These are phyloP conservation scores for Starmerella sp. DNA, from an alignment of 805 yeast species.

Conservation along the genomic window DNA sequence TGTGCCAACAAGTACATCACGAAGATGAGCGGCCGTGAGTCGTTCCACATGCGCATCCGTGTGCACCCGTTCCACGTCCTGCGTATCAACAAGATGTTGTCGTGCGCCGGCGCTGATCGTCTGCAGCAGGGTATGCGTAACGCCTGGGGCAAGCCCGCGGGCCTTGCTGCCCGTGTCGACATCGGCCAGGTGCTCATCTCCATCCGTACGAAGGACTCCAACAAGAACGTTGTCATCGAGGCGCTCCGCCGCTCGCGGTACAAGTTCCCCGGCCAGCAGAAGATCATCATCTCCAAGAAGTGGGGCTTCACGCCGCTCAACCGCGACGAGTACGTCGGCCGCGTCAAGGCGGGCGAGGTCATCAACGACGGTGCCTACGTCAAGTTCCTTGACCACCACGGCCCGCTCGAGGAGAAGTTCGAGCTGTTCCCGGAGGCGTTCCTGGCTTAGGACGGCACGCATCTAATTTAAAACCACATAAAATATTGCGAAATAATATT, in stretches of 20 bases:
- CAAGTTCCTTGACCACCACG: constrained; percentile 94
- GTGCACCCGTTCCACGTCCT: constrained; percentile 99
- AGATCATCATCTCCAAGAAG: constrained; percentile 97
- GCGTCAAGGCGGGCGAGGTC: constrained; percentile 95
- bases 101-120: constrained; percentile 99
- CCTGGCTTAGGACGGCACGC: constrained; percentile 29
- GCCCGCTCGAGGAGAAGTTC: constrained; percentile 86
- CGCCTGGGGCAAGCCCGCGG: constrained; percentile 99
- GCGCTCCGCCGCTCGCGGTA: constrained; percentile 99
- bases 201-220: constrained; percentile 94
- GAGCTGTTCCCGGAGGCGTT: constrained; percentile 73
- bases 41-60: constrained; percentile 99
- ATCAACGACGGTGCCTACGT: constrained; percentile 99
- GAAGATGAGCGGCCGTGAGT: constrained; percentile 94
- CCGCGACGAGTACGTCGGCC: constrained; percentile 92
- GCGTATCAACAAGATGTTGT: constrained; percentile 99
- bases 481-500: neutral
- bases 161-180: constrained; percentile 98
- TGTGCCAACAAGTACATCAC: constrained; percentile 99
- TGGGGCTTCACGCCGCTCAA: constrained; percentile 99
- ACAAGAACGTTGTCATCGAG: constrained; percentile 96
- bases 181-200: constrained; percentile 98
- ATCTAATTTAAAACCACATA: neutral
- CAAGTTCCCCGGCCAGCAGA: constrained; percentile 99
- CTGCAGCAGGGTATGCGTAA: constrained; percentile 99